These are phyloP conservation scores for Thalassiosira gravida DNA, from an alignment of 352 stramenopile species.

Conservation along the genomic window DNA sequence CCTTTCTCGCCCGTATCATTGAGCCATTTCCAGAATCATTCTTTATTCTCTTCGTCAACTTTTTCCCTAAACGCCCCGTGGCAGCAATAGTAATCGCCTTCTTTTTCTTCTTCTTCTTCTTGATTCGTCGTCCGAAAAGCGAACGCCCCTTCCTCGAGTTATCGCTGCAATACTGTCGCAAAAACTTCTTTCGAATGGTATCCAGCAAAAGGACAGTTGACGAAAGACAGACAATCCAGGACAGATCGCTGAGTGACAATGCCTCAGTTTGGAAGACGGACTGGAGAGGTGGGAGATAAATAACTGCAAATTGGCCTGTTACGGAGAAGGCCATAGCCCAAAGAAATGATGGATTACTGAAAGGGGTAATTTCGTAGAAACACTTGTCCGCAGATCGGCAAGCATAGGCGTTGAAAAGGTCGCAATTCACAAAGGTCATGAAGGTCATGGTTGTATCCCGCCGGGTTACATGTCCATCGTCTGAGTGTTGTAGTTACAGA, in stretches of 20 bases:
- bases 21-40: conserved; percentile 14
- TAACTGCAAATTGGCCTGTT: conserved; percentile 94
- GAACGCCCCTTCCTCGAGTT: conserved; percentile 25
- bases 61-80: too few relatives aligned
- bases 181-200: conserved; percentile 90
- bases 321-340: too few relatives aligned
- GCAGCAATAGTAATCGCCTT: too few relatives aligned
- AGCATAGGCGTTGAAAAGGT: too few relatives aligned
- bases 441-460: conserved; percentile 96
- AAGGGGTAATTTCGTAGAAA: too few relatives aligned
- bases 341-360: too few relatives aligned
- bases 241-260: conserved; percentile 90
- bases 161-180: conserved; percentile 74
- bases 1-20: conserved; percentile 19
- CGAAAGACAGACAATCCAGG: conserved; percentile 91
- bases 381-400: too few relatives aligned
- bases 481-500: too few relatives aligned
- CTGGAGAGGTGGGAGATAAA: conserved; percentile 95
- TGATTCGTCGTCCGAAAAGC: conserved; percentile 5
- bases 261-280: conserved; percentile 95
- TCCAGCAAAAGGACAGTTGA: conserved; percentile 93
- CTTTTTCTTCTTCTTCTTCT: neutral
- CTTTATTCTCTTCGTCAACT: conserved; percentile 9
- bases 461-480: conserved; percentile 90
- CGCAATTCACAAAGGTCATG: too few relatives aligned